Evolutionary conservation across 805 yeast genomes (phyloP).

Genomic region (Nakazawaea holstii): DNA sequence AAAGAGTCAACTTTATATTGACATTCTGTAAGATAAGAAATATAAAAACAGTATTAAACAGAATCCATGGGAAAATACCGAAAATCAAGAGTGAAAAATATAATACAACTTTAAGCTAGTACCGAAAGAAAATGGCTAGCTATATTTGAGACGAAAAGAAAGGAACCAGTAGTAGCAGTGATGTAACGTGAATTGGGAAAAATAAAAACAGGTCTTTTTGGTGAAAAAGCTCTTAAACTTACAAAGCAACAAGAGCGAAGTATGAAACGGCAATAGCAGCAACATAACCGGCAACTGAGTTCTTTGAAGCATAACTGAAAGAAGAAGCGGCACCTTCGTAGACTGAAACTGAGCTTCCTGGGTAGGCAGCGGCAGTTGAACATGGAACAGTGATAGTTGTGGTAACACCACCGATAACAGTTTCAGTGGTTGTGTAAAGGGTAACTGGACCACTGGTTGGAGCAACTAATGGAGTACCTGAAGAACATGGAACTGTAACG

Average conservation of each 20-base stretch:
- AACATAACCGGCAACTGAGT: slow-evolving; percentile 1
- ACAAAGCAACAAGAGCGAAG: slow-evolving; percentile 2
- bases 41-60: background rate
- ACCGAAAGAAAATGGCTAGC: background rate
- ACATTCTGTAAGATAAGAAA: background rate
- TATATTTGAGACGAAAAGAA: background rate
- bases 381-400: slow-evolving; percentile 11
- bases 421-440: slow-evolving; percentile 9
- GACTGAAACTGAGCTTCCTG: slow-evolving; percentile 4
- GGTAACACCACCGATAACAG: slow-evolving; percentile 25
- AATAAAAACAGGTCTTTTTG: background rate
- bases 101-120: background rate
- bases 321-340: slow-evolving; percentile 10
- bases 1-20: no score
- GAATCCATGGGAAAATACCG: background rate
- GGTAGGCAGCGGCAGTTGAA: background rate
- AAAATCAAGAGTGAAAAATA: background rate
- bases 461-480: slow-evolving; percentile 6
- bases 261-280: background rate
- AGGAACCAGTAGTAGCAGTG: no score
- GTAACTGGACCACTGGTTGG: slow-evolving; percentile 11
- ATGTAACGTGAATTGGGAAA: background rate
- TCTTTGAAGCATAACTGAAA: background rate
- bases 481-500: slow-evolving; percentile 10
- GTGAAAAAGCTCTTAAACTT: background rate